Evolutionary conservation across 306 rosid genomes (phyloP).

Genomic region (Quercus aquifolioides): DNA sequence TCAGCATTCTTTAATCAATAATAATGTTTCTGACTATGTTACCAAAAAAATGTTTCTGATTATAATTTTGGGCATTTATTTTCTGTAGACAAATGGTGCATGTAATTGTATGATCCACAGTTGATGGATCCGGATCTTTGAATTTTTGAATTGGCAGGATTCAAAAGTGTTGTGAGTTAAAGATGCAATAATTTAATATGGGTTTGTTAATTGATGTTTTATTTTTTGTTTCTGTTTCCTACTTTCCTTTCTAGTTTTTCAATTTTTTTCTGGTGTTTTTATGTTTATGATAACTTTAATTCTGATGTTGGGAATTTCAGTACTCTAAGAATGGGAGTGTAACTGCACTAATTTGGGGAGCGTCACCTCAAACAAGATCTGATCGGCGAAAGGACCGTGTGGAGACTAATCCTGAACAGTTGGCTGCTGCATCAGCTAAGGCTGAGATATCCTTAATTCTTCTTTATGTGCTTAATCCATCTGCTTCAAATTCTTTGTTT

Average conservation of each 20-base stretch:
- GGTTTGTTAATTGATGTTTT: not conserved
- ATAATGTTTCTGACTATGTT: too few relatives aligned
- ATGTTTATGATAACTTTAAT: not conserved
- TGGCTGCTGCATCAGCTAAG: constrained; percentile 94
- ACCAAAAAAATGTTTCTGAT: too few relatives aligned
- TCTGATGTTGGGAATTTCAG: constrained; percentile 40
- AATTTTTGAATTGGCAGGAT: not conserved
- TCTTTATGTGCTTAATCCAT: constrained; percentile 3
- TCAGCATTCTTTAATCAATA: too few relatives aligned
- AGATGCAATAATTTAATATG: not conserved
- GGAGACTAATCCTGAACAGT: constrained; percentile 93
- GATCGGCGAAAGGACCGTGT: constrained; percentile 95
- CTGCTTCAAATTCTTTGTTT: not conserved
- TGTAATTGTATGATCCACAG: too few relatives aligned
- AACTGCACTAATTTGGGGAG: constrained; percentile 97
- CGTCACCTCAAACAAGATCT: constrained; percentile 94
- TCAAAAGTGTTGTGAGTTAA: not conserved
- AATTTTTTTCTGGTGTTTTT: not conserved
- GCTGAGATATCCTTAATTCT: constrained; percentile 80
- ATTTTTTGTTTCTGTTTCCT: not conserved
- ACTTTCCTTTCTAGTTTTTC: not conserved
- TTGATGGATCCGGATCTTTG: not conserved
- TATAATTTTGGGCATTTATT: too few relatives aligned
- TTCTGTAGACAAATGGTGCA: too few relatives aligned
- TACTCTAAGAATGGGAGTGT: constrained; percentile 64